Evolutionary conservation across 371 early-diverging fungal species (phyloP).

Genomic region (Zancudomyces culisetae): DNA sequence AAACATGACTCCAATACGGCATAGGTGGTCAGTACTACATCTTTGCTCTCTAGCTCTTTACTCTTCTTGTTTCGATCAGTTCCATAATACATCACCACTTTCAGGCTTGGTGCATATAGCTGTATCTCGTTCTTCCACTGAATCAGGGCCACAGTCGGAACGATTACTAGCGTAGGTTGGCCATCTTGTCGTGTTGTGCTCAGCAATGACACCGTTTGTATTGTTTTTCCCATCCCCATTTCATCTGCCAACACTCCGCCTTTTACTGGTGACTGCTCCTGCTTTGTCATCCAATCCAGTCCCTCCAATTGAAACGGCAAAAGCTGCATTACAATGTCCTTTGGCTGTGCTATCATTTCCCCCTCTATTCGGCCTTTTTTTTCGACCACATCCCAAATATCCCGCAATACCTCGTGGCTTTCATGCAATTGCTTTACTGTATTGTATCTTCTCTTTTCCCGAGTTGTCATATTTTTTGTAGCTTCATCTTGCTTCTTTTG

Average conservation of each 20-base stretch:
- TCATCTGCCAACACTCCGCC: slow-evolving; percentile 84
- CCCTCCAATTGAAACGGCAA: slow-evolving; percentile 81
- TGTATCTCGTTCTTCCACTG: slow-evolving; percentile 78
- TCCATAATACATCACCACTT: slow-evolving; percentile 49
- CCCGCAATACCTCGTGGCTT: slow-evolving; percentile 37
- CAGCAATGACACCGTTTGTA: slow-evolving; percentile 81
- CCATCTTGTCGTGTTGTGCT: slow-evolving; percentile 29
- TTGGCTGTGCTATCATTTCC: slow-evolving; percentile 40
- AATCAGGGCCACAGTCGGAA: slow-evolving; percentile 75
- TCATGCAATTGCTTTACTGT: background rate
- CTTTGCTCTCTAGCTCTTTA: slow-evolving; percentile 35
- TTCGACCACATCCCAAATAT: slow-evolving; percentile 47
- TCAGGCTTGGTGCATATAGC: slow-evolving; percentile 42
- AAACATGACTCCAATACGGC: slow-evolving; percentile 55
- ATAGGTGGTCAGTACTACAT: slow-evolving; percentile 74
- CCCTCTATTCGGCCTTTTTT: slow-evolving; percentile 15
- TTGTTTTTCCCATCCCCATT: slow-evolving; percentile 99
- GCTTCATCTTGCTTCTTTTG: background rate
- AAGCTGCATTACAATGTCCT: slow-evolving; percentile 44
- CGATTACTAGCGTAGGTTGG: slow-evolving; percentile 69
- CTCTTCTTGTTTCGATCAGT: slow-evolving; percentile 14
- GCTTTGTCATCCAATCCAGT: slow-evolving; percentile 58
- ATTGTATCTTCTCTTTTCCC: background rate
- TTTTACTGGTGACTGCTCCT: slow-evolving; percentile 45
- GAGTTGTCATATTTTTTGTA: background rate